Percentiles rank a stretch among this genome's conserved stretches.
These are phyloP conservation scores for Trichosporon sp. DNA, from an alignment of 1,284 basidiomycete genomes.

Conservation along the genomic window DNA sequence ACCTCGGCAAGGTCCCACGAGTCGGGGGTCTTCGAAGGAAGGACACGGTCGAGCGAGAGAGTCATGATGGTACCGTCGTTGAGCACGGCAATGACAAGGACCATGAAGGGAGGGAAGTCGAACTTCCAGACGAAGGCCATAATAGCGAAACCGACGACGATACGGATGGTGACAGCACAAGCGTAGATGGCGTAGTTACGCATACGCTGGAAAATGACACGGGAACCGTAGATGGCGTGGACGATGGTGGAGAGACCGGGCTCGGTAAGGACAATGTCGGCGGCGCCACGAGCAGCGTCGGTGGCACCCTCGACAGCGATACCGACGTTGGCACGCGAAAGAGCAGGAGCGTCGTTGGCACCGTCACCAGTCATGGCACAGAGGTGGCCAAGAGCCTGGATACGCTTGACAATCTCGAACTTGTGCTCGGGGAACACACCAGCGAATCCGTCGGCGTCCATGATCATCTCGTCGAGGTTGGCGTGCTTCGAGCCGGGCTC, in stretches of 20 bases:
- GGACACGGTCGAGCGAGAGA: conserved; percentile 90
- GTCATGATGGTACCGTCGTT: conserved; percentile 99
- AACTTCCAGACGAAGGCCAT: conserved; percentile 93
- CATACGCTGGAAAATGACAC: conserved; percentile 97
- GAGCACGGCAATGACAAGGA: conserved; percentile 91
- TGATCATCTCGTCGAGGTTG: conserved; percentile 85
- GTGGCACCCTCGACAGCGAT: conserved; percentile 96
- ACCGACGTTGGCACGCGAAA: conserved; percentile 92
- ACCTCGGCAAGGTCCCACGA: conserved; percentile 96
- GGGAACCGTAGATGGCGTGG: conserved; percentile 90
- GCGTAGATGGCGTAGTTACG: conserved; percentile 92
- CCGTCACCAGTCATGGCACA: conserved; percentile 95
- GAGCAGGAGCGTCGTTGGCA: conserved; percentile 91
- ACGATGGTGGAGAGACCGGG: conserved; percentile 95
- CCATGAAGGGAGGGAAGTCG: conserved; percentile 99
- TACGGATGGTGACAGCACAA: conserved; percentile 96
- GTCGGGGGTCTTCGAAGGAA: conserved; percentile 86
- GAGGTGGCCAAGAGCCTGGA: conserved; percentile 82
- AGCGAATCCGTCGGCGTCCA: conserved; percentile 63
- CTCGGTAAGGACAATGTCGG: conserved; percentile 91
- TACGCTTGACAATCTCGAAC: conserved; percentile 85
- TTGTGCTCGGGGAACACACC: conserved; percentile 98
- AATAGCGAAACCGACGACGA: conserved; percentile 94
- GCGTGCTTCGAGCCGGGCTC: conserved; percentile 69
- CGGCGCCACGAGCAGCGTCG: conserved; percentile 89